phyloP scores from a whole-genome alignment of 441 rosid species.

The Syzygium malaccense region DNA sequence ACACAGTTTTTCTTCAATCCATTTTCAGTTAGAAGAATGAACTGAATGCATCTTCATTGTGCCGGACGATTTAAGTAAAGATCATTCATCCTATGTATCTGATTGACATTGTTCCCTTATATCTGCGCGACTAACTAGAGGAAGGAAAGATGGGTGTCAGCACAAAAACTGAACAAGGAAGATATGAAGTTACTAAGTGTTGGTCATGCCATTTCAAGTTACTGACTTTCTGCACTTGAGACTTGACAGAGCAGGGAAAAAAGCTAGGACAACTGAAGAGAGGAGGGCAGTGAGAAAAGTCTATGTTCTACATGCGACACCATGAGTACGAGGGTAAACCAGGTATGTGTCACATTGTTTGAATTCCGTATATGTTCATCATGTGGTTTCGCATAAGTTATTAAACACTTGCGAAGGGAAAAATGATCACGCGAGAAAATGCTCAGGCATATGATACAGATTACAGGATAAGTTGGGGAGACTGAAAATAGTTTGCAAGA shows the following conservation, averaged over 20 bases:
- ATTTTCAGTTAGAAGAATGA: not conserved
- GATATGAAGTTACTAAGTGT: not conserved
- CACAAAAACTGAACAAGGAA: not conserved
- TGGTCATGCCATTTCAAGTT: not conserved
- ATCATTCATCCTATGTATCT: not conserved
- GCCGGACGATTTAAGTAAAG: not conserved
- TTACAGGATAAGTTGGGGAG: conserved; percentile 2
- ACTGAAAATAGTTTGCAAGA: conserved; percentile 13
- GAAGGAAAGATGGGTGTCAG: not conserved
- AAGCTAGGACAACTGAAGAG: not conserved
- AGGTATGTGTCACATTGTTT: not conserved
- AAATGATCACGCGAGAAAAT: not conserved
- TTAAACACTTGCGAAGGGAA: not conserved
- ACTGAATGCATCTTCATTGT: not conserved
- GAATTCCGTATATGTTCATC: not conserved
- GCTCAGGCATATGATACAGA: conserved; percentile 10
- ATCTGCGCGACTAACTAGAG: not conserved
- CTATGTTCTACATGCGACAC: not conserved
- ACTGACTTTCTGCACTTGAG: not conserved
- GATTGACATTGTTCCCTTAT: not conserved
- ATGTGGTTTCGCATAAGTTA: not conserved
- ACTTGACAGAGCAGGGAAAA: not conserved
- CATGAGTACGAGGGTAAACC: not conserved
- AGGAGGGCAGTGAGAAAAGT: not conserved
- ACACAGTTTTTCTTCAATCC: not conserved